Conservation (phyloP, 306 rosid genomes). For the Cicer chorassanicum region DNA sequence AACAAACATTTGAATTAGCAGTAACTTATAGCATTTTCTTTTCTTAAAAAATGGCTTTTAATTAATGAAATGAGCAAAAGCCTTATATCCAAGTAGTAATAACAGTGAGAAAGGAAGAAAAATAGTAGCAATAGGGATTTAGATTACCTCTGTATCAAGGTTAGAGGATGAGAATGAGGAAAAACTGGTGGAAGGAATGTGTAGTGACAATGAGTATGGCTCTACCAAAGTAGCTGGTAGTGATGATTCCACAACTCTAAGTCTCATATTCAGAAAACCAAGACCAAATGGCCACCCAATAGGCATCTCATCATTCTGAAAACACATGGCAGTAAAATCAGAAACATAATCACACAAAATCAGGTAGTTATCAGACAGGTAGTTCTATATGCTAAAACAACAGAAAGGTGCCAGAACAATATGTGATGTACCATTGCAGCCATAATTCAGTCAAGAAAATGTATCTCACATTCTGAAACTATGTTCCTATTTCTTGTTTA, state of each 20-base stretch:
- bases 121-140: not conserved
- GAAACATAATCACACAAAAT: not conserved
- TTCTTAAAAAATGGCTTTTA: conserved; percentile 2
- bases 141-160: conserved; percentile 84
- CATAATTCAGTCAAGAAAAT: no score
- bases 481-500: no score
- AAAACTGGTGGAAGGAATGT: conserved; percentile 64
- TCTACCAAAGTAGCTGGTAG: conserved; percentile 44
- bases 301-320: conserved; percentile 62
- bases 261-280: conserved; percentile 56
- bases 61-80: not conserved
- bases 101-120: conserved; percentile 15
- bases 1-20: no score
- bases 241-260: conserved; percentile 61
- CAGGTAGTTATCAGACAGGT: not conserved
- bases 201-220: conserved; percentile 49
- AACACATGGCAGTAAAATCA: conserved; percentile 15
- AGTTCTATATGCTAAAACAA: not conserved
- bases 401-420: no score
- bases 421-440: no score
- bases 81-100: not conserved
- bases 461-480: no score
- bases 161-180: conserved; percentile 85
- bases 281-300: conserved; percentile 94
- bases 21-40: not conserved